These are phyloP conservation scores for Sistotremastrum suecicum DNA, from an alignment of 768 basidiomycete species.

Conservation along the genomic window DNA sequence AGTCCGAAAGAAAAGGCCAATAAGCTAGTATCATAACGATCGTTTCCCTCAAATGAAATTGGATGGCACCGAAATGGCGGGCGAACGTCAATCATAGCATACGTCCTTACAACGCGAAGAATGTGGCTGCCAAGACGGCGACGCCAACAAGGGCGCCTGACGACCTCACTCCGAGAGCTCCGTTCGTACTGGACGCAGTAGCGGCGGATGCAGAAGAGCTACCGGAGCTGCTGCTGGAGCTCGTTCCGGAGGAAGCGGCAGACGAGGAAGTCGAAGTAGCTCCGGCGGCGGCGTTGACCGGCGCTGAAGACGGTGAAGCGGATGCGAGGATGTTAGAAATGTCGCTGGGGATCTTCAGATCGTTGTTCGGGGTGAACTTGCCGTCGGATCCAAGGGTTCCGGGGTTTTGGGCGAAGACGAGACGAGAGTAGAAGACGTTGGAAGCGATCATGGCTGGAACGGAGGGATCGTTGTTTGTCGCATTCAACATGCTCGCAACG, in stretches of 20 bases:
- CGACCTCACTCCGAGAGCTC: slow-evolving; percentile 32
- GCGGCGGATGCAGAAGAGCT: slow-evolving; percentile 8
- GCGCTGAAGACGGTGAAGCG: slow-evolving; percentile 14
- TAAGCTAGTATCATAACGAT: too few relatives aligned
- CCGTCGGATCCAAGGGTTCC: slow-evolving; percentile 39
- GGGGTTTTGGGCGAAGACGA: slow-evolving; percentile 32
- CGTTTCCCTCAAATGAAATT: too few relatives aligned
- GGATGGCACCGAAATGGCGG: too few relatives aligned
- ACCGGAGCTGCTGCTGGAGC: slow-evolving; percentile 10
- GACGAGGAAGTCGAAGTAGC: slow-evolving; percentile 9
- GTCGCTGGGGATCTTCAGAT: slow-evolving; percentile 50
- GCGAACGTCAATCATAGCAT: background rate
- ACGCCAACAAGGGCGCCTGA: slow-evolving; percentile 35
- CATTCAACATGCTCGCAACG: slow-evolving; percentile 32
- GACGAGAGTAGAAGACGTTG: slow-evolving; percentile 41
- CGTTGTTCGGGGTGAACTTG: slow-evolving; percentile 16
- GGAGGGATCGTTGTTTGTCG: slow-evolving; percentile 19
- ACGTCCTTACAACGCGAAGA: slow-evolving; percentile 25
- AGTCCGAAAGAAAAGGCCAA: too few relatives aligned
- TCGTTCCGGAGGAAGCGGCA: slow-evolving; percentile 5
- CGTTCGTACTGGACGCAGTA: slow-evolving; percentile 20
- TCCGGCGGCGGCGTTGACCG: slow-evolving; percentile 13
- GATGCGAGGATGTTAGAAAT: slow-evolving; percentile 30
- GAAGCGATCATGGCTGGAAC: slow-evolving; percentile 33
- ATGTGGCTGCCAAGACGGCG: slow-evolving; percentile 32